Base-by-base conservation (phyloP, 805 yeast species). In the Wickerhamiella dianesei region DNA sequence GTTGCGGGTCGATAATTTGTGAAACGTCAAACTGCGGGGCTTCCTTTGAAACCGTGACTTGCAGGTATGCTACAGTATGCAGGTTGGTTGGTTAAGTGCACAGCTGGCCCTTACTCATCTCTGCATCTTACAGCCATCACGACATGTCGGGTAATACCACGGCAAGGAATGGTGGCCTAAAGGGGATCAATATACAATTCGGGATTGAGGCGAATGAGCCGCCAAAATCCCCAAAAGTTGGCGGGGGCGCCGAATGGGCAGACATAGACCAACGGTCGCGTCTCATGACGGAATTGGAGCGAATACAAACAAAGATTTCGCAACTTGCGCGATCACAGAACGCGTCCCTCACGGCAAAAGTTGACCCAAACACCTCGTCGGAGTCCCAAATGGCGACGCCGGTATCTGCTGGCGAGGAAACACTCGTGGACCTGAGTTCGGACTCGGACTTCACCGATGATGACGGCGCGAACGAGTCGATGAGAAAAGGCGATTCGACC, bases 251-350 rank as follows among this genome's bases (percentile, higher is more conserved):
- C 12, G 46, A 40, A 17, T 47, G 50, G 48, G 40, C 40, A 9
- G 37, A 32, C 6, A 35, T 50, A 18, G 47, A 47, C 41, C 32
- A 41, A 20, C 44, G 46, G 12, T 21, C 37, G 5, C 13, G 17
- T 9, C 29, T 45, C 3, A 36, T 45, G 46, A 54, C 54, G 29
- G 57, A 56, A 47, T 57, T 57, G 32, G 45, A 47, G 9, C 42
- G 45, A 9, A 44, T 59, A 3, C 63, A 58, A 47, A 55, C 52
- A 17, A 53, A 54, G 44, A 48, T 59, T 3, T 53, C 51, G 41
- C 52, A 42, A 43, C 47, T 58, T 12, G 63, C 63, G 4, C 56
- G 63, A 13, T 43, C 56, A 4, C 59, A 56, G 32, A 59, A 59
- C 45, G 61, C 60, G 13, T 44, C 52, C 4, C 47, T 57, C 17